Conservation (phyloP, 768 basidiomycete species). For the Russula dissimulans region DNA sequence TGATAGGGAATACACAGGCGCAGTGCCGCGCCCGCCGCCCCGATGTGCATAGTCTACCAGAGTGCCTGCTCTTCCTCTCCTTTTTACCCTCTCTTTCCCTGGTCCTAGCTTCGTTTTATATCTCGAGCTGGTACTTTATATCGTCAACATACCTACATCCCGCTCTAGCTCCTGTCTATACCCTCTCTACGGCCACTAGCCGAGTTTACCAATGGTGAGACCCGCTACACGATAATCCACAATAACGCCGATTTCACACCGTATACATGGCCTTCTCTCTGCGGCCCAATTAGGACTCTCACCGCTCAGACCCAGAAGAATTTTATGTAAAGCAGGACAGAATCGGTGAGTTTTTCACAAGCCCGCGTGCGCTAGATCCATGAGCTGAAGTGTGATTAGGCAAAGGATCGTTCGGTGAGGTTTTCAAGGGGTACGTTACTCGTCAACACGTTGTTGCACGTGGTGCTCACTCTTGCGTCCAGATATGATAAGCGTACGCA, state of each 20-base stretch:
- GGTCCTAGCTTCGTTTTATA: not conserved
- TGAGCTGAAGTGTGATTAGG: constrained; percentile 38
- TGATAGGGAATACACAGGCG: not conserved
- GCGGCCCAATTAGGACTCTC: constrained; percentile 42
- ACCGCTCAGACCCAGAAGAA: constrained; percentile 86
- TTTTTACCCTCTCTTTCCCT: constrained; percentile 4
- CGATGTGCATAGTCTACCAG: not conserved
- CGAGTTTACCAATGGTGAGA: constrained; percentile 22
- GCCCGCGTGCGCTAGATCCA: not conserved
- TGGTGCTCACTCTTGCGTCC: constrained; percentile 7
- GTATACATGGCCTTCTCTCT: constrained; percentile 8
- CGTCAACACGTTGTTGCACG: not conserved
- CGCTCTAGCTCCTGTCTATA: constrained; percentile 12
- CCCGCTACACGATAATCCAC: not conserved
- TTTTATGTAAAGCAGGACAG: constrained; percentile 96
- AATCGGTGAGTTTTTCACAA: constrained; percentile 56
- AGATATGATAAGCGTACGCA: constrained; percentile 95
- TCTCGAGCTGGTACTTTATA: not conserved
- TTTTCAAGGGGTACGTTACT: constrained; percentile 83
- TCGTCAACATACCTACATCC: constrained; percentile 16
- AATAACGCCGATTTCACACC: constrained; percentile 1
- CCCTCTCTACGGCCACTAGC: constrained; percentile 10
- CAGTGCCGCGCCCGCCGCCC: not conserved
- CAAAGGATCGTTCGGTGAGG: constrained; percentile 98
- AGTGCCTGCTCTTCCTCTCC: not conserved